Conservation (phyloP, 768 basidiomycete species). For the Cystofilobasidium capitatum region DNA sequence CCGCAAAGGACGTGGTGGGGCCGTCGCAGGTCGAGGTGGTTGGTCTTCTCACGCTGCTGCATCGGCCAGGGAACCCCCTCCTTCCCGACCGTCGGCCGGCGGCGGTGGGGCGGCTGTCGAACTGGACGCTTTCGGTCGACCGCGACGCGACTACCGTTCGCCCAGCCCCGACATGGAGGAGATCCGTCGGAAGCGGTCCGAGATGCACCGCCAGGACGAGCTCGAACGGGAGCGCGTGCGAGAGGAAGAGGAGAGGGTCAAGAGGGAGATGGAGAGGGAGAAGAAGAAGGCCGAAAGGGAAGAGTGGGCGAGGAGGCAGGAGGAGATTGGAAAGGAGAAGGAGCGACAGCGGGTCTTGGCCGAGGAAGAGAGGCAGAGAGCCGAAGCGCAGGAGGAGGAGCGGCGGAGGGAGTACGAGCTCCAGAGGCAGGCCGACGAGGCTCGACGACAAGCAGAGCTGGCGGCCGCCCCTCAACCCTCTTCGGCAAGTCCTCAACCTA, state of each 20-base stretch:
- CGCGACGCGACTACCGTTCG: conserved; percentile 4
- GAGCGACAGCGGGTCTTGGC: neutral
- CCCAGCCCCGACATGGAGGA: conserved; percentile 8
- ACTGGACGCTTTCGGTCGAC: conserved; percentile 5
- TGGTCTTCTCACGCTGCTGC: no score
- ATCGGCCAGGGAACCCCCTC: neutral
- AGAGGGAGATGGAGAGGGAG: neutral
- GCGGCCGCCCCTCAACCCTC: neutral
- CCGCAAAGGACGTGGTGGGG: no score
- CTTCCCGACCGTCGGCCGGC: neutral
- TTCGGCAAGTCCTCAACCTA: neutral
- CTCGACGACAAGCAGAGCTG: neutral
- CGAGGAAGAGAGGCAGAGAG: neutral
- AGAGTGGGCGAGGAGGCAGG: neutral
- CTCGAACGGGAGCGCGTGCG: neutral
- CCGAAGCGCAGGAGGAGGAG: neutral
- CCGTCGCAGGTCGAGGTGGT: no score
- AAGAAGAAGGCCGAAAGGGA: neutral
- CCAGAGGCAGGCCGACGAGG: neutral
- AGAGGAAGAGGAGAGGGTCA: neutral
- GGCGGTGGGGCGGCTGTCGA: neutral
- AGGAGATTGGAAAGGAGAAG: neutral
- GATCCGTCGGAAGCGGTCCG: neutral
- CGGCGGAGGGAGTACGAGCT: neutral
- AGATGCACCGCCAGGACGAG: neutral